Evolutionary conservation across 2,329 filamentous ascomycete species (phyloP).

Genomic region (Botrytis hyacinthi): DNA sequence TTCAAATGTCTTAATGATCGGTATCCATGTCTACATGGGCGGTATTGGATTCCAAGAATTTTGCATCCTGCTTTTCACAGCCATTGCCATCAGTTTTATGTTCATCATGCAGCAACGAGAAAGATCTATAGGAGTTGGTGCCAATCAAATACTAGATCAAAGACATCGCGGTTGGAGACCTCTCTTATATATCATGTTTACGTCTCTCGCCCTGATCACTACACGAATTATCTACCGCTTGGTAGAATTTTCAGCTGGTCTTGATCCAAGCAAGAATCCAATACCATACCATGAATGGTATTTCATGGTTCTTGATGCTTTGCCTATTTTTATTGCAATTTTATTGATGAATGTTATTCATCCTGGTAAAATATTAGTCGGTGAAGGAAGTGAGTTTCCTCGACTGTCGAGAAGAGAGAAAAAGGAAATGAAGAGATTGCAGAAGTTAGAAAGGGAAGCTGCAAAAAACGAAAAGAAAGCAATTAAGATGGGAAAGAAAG

Average conservation of each 20-base stretch:
- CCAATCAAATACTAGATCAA: slow-evolving; percentile 36
- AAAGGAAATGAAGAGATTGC: slow-evolving; percentile 46
- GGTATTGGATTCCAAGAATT: slow-evolving; percentile 52
- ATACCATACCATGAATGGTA: slow-evolving; percentile 51
- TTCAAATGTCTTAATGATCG: slow-evolving; percentile 36
- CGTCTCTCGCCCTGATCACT: slow-evolving; percentile 44
- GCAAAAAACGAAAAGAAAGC: slow-evolving; percentile 34
- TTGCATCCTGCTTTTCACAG: slow-evolving; percentile 49
- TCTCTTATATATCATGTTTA: slow-evolving; percentile 43
- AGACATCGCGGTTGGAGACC: slow-evolving; percentile 29
- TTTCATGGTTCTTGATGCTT: slow-evolving; percentile 51
- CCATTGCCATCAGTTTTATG: slow-evolving; percentile 43
- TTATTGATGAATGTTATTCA: slow-evolving; percentile 46
- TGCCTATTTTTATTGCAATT: slow-evolving; percentile 53
- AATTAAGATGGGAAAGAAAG: slow-evolving; percentile 25
- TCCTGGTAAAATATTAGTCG: slow-evolving; percentile 48
- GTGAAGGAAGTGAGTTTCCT: slow-evolving; percentile 46
- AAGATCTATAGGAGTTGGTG: background rate
- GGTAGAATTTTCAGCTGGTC: slow-evolving; percentile 52
- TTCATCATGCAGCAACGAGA: slow-evolving; percentile 34
- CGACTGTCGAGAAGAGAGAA: slow-evolving; percentile 32
- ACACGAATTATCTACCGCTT: slow-evolving; percentile 60
- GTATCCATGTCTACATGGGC: slow-evolving; percentile 51
- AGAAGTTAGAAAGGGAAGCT: slow-evolving; percentile 10
- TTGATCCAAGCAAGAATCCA: slow-evolving; percentile 44